phyloP scores from a whole-genome alignment of 345 rosid genomes.

The Eucalyptus rudis region DNA sequence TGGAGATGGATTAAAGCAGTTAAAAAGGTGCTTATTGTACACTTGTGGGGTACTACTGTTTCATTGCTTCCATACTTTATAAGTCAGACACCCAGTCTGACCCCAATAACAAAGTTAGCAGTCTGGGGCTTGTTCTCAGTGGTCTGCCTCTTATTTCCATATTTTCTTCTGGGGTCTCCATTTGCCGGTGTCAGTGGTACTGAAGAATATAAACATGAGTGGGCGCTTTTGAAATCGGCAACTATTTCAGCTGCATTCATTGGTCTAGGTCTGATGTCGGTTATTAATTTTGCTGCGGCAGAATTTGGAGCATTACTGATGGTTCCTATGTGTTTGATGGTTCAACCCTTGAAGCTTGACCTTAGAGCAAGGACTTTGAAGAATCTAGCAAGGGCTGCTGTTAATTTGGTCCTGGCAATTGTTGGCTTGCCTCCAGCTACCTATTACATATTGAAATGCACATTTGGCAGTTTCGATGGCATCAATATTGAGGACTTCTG shows the following conservation, averaged over 20 bases:
- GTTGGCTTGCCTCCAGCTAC: conserved; percentile 56
- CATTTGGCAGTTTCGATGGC: conserved; percentile 28
- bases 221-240: conserved; percentile 74
- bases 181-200: not conserved
- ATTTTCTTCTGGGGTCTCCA: conserved; percentile 31
- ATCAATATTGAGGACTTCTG: conserved; percentile 54
- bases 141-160: conserved; percentile 31
- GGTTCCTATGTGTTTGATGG: conserved; percentile 74
- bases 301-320: conserved; percentile 76
- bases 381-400: conserved; percentile 22
- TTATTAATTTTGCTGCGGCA: conserved; percentile 87
- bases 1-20: conserved; percentile 84
- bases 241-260: conserved; percentile 67
- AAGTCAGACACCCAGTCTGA: conserved; percentile 38
- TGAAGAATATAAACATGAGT: conserved; percentile 25
- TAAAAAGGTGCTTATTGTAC: conserved; percentile 54
- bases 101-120: conserved; percentile 32
- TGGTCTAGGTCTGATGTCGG: conserved; percentile 80
- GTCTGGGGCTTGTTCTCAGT: conserved; percentile 52
- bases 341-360: conserved; percentile 50
- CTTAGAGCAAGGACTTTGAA: conserved; percentile 18
- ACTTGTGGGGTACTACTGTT: conserved; percentile 57
- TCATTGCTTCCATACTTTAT: conserved; percentile 64
- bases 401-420: conserved; percentile 35
- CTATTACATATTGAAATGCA: conserved; percentile 32